Conservation (phyloP, 768 basidiomycete genomes). For the Daedalea quercina region DNA sequence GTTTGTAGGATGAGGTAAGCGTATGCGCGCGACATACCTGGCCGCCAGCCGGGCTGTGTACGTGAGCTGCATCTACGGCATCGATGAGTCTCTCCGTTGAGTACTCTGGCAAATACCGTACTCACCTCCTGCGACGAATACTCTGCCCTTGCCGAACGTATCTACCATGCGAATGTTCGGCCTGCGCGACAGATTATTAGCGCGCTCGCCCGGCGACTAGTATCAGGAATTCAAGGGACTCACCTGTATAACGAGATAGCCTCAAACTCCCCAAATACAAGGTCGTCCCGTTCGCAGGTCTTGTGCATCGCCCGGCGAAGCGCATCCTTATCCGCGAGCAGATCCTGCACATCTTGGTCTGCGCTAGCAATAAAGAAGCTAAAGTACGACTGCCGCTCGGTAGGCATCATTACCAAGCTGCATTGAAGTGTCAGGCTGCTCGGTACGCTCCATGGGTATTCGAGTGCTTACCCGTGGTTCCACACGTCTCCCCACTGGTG, state of each 20-base stretch:
- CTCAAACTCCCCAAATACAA: not conserved
- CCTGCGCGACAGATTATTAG: slow-evolving; percentile 17
- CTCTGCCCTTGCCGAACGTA: slow-evolving; percentile 32
- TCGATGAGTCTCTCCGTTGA: too few relatives aligned
- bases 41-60: slow-evolving; percentile 37
- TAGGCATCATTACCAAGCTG: not conserved
- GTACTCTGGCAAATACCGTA: not conserved
- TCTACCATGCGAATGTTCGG: slow-evolving; percentile 45
- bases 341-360: not conserved
- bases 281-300: not conserved
- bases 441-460: too few relatives aligned
- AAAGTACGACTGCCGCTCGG: not conserved
- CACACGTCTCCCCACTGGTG: not conserved
- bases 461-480: not conserved
- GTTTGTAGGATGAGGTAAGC: too few relatives aligned
- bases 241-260: too few relatives aligned
- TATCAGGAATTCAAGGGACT: too few relatives aligned
- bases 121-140: slow-evolving; percentile 43
- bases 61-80: slow-evolving; percentile 40
- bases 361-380: not conserved
- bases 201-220: too few relatives aligned
- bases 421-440: too few relatives aligned
- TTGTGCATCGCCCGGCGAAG: not conserved
- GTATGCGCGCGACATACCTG: slow-evolving; percentile 9
- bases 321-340: not conserved